These are phyloP conservation scores for Ricinus communis DNA, from an alignment of 345 rosid genomes.

Conservation along the genomic window DNA sequence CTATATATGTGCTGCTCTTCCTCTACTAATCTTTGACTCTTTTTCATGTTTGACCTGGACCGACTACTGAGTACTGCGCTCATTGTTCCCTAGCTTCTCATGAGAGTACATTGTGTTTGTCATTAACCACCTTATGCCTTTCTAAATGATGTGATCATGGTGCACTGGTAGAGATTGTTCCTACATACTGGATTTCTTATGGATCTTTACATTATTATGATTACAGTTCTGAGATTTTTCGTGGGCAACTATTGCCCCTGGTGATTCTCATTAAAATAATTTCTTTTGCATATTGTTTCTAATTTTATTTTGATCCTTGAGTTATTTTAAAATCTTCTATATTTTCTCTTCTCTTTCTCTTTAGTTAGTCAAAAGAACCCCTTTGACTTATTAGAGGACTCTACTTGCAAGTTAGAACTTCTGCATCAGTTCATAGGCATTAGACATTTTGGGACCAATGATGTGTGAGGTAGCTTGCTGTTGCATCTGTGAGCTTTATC, in stretches of 20 bases:
- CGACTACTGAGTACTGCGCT: not conserved
- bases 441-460: not conserved
- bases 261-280: not conserved
- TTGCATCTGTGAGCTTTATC: not conserved
- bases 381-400: not conserved
- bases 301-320: not conserved
- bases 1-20: constrained; percentile 13
- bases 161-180: not conserved
- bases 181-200: not conserved
- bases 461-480: not conserved
- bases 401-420: constrained; percentile 3
- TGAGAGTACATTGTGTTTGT: not conserved
- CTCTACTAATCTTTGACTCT: not conserved
- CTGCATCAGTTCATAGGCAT: not conserved
- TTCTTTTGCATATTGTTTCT: not conserved
- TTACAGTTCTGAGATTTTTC: not conserved
- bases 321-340: not conserved
- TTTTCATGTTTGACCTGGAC: no score
- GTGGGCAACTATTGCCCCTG: no score
- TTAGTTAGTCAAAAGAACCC: not conserved
- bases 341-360: not conserved
- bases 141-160: not conserved
- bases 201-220: not conserved
- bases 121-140: not conserved
- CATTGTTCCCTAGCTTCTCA: not conserved